phyloP scores from a whole-genome alignment of 148 eudicot genomes.

The Limonium bicolor region DNA sequence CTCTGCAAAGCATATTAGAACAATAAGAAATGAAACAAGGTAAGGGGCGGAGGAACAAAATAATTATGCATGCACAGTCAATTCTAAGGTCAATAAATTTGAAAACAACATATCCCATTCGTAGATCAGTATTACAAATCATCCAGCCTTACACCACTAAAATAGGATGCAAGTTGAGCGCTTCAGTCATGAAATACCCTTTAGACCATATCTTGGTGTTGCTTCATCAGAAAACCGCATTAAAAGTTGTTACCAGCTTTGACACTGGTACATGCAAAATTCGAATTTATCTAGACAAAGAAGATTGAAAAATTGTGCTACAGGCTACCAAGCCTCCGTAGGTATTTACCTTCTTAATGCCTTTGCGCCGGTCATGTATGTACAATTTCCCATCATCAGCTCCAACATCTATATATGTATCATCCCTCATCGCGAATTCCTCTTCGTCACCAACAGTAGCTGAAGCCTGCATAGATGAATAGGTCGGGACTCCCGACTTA shows the following conservation, averaged over 20 bases:
- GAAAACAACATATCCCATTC: neutral
- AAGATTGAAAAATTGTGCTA: neutral
- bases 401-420: constrained; percentile 3
- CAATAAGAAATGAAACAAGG: neutral
- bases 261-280: no score
- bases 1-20: constrained; percentile 1
- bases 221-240: no score
- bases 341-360: neutral
- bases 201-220: no score
- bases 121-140: no score
- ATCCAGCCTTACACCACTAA: no score
- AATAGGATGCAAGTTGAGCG: neutral
- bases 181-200: neutral
- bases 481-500: constrained; percentile 2
- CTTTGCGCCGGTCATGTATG: neutral
- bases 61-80: neutral
- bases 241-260: no score
- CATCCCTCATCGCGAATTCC: no score
- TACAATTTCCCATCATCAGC: constrained; percentile 3
- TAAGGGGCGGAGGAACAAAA: neutral
- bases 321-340: neutral
- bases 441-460: neutral
- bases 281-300: neutral
- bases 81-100: neutral
- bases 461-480: neutral